phyloP scores from a whole-genome alignment of 768 basidiomycete genomes.

The Tricholomella constricta region DNA sequence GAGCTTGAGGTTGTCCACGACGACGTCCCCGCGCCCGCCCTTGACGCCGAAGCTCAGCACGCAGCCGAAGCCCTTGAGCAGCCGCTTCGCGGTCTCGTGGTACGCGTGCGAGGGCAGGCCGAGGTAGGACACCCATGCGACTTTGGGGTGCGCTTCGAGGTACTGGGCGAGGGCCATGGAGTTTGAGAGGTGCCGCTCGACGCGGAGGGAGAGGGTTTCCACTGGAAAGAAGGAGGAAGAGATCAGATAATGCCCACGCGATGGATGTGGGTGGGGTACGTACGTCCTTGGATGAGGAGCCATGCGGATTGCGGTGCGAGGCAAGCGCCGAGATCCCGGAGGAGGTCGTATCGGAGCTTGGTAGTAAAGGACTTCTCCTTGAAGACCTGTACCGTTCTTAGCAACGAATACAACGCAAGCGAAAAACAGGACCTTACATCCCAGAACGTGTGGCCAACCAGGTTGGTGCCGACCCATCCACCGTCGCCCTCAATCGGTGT shows the following conservation, averaged over 20 bases:
- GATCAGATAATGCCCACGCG: background rate
- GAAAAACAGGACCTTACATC: slow-evolving; percentile 2
- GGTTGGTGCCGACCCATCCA: slow-evolving; percentile 9
- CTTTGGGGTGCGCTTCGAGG: slow-evolving; percentile 54
- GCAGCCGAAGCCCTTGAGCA: slow-evolving; percentile 55
- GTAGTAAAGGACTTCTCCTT: slow-evolving; percentile 19
- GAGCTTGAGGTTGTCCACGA: slow-evolving; percentile 42
- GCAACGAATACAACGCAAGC: background rate
- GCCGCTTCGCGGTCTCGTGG: slow-evolving; percentile 47
- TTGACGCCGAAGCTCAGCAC: slow-evolving; percentile 67
- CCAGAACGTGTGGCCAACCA: slow-evolving; percentile 17
- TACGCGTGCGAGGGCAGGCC: slow-evolving; percentile 55
- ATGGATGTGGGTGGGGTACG: background rate
- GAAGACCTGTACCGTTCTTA: slow-evolving; percentile 17
- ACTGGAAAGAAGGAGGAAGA: slow-evolving; percentile 22
- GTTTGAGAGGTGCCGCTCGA: slow-evolving; percentile 60
- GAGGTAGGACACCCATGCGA: slow-evolving; percentile 66
- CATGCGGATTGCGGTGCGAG: slow-evolving; percentile 61
- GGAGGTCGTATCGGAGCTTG: slow-evolving; percentile 47
- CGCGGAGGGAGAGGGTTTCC: slow-evolving; percentile 62
- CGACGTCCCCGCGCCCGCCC: slow-evolving; percentile 33
- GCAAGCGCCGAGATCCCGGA: slow-evolving; percentile 56
- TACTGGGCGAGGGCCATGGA: slow-evolving; percentile 43
- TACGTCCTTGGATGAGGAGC: slow-evolving; percentile 53
- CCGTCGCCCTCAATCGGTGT: slow-evolving; percentile 7